Evolutionary conservation across 129 eudicot species (phyloP).

Genomic region (Flaveria linearis): DNA sequence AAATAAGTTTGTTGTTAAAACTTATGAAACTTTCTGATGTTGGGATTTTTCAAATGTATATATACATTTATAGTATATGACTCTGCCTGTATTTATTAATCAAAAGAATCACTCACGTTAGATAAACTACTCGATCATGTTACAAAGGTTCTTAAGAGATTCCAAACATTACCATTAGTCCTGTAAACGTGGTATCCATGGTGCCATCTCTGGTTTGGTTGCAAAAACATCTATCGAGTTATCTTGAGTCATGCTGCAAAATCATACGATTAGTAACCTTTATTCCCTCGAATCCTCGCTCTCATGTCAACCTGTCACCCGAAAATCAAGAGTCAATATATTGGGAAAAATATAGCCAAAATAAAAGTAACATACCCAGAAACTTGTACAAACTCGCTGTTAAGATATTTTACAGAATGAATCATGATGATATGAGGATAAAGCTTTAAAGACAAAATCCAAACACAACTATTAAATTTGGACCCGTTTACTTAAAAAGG

Average conservation of each 20-base stretch:
- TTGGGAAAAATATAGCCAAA: neutral
- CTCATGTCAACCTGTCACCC: constrained; percentile 75
- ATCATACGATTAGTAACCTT: constrained; percentile 49
- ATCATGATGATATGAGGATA: neutral
- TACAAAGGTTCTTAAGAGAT: too few species aligned
- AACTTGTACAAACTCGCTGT: neutral
- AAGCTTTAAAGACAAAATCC: neutral
- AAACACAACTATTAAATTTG: neutral
- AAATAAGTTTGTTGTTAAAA: too few species aligned
- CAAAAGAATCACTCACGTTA: too few species aligned
- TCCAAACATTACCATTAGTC: neutral
- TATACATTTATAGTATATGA: too few species aligned
- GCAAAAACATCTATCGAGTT: neutral
- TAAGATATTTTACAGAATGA: neutral
- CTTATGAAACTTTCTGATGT: too few species aligned
- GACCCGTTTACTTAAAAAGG: neutral
- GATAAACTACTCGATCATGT: too few species aligned
- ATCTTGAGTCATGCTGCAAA: neutral
- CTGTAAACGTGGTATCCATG: neutral
- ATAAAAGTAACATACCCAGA: neutral
- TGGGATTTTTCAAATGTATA: too few species aligned
- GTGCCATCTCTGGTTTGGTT: neutral
- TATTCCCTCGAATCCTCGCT: constrained; percentile 81
- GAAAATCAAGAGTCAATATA: neutral
- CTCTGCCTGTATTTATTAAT: too few species aligned